Percentiles rank a stretch among this genome's conserved stretches.
These are phyloP conservation scores for Ochromonas danica DNA, from an alignment of 108 stramenopile species.

Conservation along the genomic window DNA sequence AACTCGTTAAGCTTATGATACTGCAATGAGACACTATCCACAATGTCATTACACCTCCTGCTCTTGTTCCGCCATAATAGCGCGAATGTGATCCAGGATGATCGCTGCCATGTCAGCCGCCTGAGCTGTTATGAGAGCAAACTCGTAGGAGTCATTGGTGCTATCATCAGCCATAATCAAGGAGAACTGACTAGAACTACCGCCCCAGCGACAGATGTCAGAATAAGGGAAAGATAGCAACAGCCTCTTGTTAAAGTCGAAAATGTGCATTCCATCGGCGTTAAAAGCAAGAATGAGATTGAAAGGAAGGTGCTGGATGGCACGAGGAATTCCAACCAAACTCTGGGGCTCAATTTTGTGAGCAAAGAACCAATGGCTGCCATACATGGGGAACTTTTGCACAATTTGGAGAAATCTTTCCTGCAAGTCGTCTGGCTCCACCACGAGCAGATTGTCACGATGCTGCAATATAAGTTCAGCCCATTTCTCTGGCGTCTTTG, in stretches of 20 bases:
- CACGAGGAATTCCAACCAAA: neutral
- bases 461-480: slow-evolving; percentile 42
- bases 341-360: slow-evolving; percentile 36
- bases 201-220: slow-evolving; percentile 66
- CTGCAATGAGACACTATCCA: no score
- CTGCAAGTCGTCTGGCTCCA: slow-evolving; percentile 27
- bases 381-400: slow-evolving; percentile 45
- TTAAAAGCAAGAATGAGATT: slow-evolving; percentile 57
- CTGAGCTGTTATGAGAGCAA: slow-evolving; percentile 53
- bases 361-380: slow-evolving; percentile 62
- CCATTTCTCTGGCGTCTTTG: slow-evolving; percentile 52
- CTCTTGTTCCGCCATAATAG: slow-evolving; percentile 51
- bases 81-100: slow-evolving; percentile 65
- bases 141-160: slow-evolving; percentile 53
- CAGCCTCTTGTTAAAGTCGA: slow-evolving; percentile 31
- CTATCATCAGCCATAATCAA: slow-evolving; percentile 56
- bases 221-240: slow-evolving; percentile 57
- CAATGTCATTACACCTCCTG: no score
- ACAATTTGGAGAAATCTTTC: slow-evolving; percentile 9
- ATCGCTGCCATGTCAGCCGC: slow-evolving; percentile 63
- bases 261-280: slow-evolving; percentile 60
- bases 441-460: neutral
- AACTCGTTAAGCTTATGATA: no score
- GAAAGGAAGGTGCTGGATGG: slow-evolving; percentile 41
- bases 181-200: slow-evolving; percentile 57